Evolutionary conservation across 345 rosid genomes (phyloP), one percentile per base, ranked within the genome.

Genomic region (Limnanthes douglasii): DNA sequence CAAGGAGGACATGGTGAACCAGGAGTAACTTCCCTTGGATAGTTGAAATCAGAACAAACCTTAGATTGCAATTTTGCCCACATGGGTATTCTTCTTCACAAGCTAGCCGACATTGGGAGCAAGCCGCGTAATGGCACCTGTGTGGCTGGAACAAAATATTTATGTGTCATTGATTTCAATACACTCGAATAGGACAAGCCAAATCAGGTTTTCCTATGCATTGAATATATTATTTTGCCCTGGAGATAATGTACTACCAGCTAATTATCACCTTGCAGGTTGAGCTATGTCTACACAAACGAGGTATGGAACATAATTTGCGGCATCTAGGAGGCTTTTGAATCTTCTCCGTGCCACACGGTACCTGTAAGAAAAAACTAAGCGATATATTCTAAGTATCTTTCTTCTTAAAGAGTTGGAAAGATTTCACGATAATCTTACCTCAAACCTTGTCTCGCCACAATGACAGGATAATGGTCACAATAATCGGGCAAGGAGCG

Each of bases 401-500:
- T n/a, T n/a, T n/a, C n/a, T n/a, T n/a, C n/a, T n/a, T n/a, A n/a
- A n/a, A n/a, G n/a, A n/a, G n/a, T n/a, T n/a, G n/a, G n/a, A n/a
- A n/a, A n/a, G n/a, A n/a, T n/a, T n/a, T n/a, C n/a, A n/a, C n/a
- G n/a, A n/a, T n/a, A n/a, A 11, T 52, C 75, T 65, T 57, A 76
- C 97, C 76, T 88, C 97, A 31, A 76, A 73, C 43, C 51, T 62
- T 23, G 86, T 83, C 60, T 68, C 71, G 33, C 90, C 79, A 59
- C 93, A 88, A 31, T 72, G 69, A 59, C 95, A 88, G 23, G 90
- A 68, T 57, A 88, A n/a, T 88, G 20, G 76, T 62, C 44, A 88
- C 86, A 90, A 79, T 79, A 38, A 79, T 44, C 25, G 97, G 95
- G 51, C 97, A 83, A 43, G 95, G 95, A 64, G 95, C 86, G 74